Evolutionary conservation across 139 green algal species (phyloP).

Genomic region (Raphidocelis subcapitata): DNA sequence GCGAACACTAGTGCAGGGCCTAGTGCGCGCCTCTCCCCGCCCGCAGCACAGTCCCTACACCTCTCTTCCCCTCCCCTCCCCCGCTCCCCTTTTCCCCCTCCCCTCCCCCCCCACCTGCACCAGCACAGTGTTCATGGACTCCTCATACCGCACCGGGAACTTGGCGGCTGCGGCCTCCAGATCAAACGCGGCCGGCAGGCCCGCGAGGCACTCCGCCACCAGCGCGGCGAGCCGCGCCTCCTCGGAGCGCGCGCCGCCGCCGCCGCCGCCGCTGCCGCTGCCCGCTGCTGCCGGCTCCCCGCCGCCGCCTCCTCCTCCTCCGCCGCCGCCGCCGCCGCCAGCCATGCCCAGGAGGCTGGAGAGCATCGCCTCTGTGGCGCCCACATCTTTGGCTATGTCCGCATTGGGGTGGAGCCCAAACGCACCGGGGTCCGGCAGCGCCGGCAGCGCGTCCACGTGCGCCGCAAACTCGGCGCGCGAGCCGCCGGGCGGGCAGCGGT

Average conservation of each 20-base stretch:
- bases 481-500: slow-evolving; percentile 50
- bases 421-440: slow-evolving; percentile 54
- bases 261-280: slow-evolving; percentile 23
- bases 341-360: slow-evolving; percentile 54
- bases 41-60: too few relatives aligned
- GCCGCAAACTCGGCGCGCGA: slow-evolving; percentile 37
- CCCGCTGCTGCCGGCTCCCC: slow-evolving; percentile 6
- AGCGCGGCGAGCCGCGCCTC: slow-evolving; percentile 45
- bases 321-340: slow-evolving; percentile 34
- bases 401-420: slow-evolving; percentile 78
- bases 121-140: slow-evolving; percentile 62
- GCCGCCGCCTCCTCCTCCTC: too few relatives aligned
- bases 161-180: slow-evolving; percentile 51
- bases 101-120: slow-evolving; percentile 1
- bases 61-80: too few relatives aligned
- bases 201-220: slow-evolving; percentile 48
- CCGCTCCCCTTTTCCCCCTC: not conserved
- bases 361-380: slow-evolving; percentile 65
- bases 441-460: slow-evolving; percentile 62
- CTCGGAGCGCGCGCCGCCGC: slow-evolving; percentile 13
- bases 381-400: slow-evolving; percentile 70
- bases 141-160: slow-evolving; percentile 58
- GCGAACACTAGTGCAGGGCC: too few relatives aligned
- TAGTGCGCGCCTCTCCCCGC: too few relatives aligned
- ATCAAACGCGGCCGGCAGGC: slow-evolving; percentile 66